phyloP scores from a whole-genome alignment of 768 basidiomycete genomes.

The Pleurotus pulmonarius region DNA sequence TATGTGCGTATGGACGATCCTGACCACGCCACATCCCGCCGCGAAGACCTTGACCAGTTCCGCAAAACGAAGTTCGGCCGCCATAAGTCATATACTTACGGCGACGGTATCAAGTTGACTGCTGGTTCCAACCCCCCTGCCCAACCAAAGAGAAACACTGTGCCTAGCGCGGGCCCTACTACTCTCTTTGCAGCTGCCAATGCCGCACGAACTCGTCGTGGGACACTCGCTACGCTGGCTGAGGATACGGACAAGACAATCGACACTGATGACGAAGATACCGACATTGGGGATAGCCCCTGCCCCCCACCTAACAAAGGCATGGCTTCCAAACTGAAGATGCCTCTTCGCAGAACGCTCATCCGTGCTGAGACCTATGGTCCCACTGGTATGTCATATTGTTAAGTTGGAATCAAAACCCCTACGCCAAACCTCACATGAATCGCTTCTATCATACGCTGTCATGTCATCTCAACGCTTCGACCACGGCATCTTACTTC shows the following conservation, averaged over 20 bases:
- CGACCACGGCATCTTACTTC: background rate
- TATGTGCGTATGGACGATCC: constrained; percentile 98
- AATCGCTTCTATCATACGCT: background rate
- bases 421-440: background rate
- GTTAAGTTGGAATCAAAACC: constrained; percentile 9
- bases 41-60: constrained; percentile 88
- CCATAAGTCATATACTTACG: constrained; percentile 90
- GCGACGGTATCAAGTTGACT: constrained; percentile 55
- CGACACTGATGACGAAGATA: constrained; percentile 57
- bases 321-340: constrained; percentile 54
- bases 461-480: background rate
- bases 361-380: constrained; percentile 68
- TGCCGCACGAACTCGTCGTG: constrained; percentile 62
- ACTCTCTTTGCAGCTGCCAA: constrained; percentile 67
- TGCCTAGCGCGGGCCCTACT: constrained; percentile 45
- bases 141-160: constrained; percentile 63
- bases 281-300: constrained; percentile 82
- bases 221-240: constrained; percentile 49
- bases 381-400: constrained; percentile 52
- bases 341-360: constrained; percentile 44
- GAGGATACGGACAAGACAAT: constrained; percentile 62
- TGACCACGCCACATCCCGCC: constrained; percentile 70
- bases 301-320: constrained; percentile 77
- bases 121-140: constrained; percentile 32
- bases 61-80: constrained; percentile 85